Evolutionary conservation across 2,329 filamentous ascomycete species (phyloP), one percentile per base, ranked within the genome.

Genomic region (Colletotrichum cordylinicola): DNA sequence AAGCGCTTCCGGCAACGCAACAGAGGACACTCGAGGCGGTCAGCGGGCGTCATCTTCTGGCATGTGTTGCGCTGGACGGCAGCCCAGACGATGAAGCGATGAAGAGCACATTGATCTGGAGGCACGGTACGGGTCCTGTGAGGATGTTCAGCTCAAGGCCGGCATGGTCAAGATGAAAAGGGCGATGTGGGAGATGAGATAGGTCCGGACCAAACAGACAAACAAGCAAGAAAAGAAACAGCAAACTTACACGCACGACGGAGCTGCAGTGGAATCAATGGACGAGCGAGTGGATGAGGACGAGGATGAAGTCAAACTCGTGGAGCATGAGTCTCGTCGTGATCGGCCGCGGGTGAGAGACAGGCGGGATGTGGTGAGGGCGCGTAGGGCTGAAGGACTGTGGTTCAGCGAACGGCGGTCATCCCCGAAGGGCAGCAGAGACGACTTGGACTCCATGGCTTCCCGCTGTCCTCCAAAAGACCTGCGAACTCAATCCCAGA

Each of bases 31-130:
- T 87, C 86, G 52, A 89, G 82, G 72, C 85, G 87, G 77, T 91
- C 87, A 78, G 85, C 85, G 29, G 84, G 80, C 10, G 85, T 86
- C 85, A 90, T 89, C 69, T 84, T 86, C 56, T 81, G 77, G 69
- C 85, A 89, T 35, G 83, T 85, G 82, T 91, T 91, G 79, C 89
- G 88, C 80, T 89, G 88, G 77, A 90, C 85, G 61, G 90, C 90
- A 39, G 86, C 87, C 90, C 90, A 91, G 67, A 89, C 88, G 78
- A 91, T 87, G 82, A 91, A 91, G 73, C 87, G 84, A 78, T 91
- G 86, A 60, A 88, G 84, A 24, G 87, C 87, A 79, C 90, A 91
- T 78, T 90, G 88, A 75, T 90, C 86, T 35, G 83, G 84, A 13
- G 85, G 82, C 27, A 85, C 86, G 62, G 87, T 85, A 76, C 86